Conservation (phyloP, 495 filamentous ascomycete species). For the Tuber calosporum region DNA sequence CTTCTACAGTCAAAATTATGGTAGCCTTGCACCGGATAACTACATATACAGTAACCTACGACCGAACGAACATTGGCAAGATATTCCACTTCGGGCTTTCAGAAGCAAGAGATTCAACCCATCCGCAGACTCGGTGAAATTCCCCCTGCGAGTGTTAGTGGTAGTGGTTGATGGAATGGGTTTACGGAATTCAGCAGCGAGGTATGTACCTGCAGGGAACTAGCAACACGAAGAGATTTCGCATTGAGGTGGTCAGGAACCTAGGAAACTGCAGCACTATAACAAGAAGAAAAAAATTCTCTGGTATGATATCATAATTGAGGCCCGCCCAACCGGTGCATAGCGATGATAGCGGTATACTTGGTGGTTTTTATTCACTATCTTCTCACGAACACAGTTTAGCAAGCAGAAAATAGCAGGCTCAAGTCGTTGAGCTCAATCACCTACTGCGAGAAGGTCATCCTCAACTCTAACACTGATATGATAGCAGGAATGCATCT, state of each 20-base stretch:
- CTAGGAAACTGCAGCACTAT: no score
- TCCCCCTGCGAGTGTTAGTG: no score
- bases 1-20: background rate
- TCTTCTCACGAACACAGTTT: no score
- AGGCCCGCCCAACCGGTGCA: no score
- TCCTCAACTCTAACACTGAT: background rate
- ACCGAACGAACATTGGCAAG: background rate
- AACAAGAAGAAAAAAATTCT: no score
- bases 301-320: no score
- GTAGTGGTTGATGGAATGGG: background rate
- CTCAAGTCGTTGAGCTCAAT: background rate
- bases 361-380: no score
- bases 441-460: background rate
- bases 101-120: background rate
- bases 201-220: no score
- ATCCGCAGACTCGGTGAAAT: background rate
- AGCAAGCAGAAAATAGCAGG: background rate
- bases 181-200: background rate
- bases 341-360: no score
- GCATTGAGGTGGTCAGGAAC: background rate
- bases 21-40: background rate
- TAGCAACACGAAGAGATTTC: background rate
- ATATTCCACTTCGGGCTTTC: background rate
- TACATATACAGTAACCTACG: background rate
- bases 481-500: no score